Conservation (phyloP, 1,284 basidiomycete genomes). For the Cryptococcus sp. region DNA sequence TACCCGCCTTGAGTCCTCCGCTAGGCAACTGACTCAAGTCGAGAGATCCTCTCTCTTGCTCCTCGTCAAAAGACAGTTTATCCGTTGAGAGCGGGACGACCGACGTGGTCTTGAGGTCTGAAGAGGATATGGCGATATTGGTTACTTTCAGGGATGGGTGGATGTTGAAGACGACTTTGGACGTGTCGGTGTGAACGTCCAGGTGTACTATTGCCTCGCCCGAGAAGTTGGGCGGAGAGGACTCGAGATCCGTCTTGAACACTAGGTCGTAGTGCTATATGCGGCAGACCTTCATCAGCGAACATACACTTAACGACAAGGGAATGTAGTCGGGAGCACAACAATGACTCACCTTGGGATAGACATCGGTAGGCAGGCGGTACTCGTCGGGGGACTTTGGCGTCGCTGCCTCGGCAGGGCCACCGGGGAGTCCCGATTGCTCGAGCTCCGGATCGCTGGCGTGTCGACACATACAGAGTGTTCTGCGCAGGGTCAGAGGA, state of each 20-base stretch:
- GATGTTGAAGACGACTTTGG: conserved; percentile 69
- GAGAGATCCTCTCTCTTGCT: conserved; percentile 67
- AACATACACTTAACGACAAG: not conserved
- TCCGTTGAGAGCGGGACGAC: conserved; percentile 53
- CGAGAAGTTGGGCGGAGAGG: conserved; percentile 63
- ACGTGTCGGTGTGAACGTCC: conserved; percentile 67
- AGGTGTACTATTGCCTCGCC: conserved; percentile 81
- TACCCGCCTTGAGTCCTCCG: conserved; percentile 64
- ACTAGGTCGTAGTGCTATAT: conserved; percentile 73
- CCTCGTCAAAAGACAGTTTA: conserved; percentile 61
- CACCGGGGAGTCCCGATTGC: too few species aligned
- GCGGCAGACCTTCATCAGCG: not conserved
- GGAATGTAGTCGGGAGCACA: too few species aligned
- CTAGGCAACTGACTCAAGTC: conserved; percentile 64
- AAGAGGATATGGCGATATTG: conserved; percentile 65
- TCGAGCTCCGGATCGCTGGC: too few species aligned
- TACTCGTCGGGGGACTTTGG: conserved; percentile 55
- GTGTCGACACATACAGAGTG: too few species aligned
- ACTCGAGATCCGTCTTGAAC: conserved; percentile 78
- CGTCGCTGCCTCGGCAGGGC: conserved; percentile 4
- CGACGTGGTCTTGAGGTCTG: conserved; percentile 62
- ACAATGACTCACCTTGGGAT: conserved; percentile 23
- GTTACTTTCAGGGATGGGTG: conserved; percentile 68
- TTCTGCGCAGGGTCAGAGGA: too few species aligned
- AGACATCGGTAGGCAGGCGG: conserved; percentile 71